phyloP scores from a whole-genome alignment of 805 yeast species.

The Spathaspora sp. region DNA sequence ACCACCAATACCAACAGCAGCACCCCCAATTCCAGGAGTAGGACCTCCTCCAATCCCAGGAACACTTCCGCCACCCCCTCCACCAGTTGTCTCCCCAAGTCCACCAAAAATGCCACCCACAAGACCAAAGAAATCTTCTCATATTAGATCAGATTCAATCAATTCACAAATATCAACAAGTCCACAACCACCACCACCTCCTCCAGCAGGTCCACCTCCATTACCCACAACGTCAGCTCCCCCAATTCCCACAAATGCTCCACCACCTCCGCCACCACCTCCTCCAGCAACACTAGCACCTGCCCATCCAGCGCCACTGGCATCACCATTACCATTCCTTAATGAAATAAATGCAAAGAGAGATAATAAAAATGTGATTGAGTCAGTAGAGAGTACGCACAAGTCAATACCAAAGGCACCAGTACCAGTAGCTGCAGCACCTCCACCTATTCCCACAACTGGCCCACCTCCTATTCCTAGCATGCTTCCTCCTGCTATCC shows the following conservation, averaged over 20 bases:
- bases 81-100: background rate
- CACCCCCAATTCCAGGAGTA: slow-evolving; percentile 11
- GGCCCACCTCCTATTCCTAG: slow-evolving; percentile 12
- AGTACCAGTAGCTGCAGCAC: slow-evolving; percentile 10
- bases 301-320: slow-evolving; percentile 6
- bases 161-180: slow-evolving; percentile 14
- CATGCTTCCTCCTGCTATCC: slow-evolving; percentile 4
- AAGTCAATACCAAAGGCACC: slow-evolving; percentile 16
- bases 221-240: slow-evolving; percentile 13
- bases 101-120: slow-evolving; percentile 36
- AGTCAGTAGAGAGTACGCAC: slow-evolving; percentile 14
- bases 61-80: slow-evolving; percentile 2
- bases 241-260: slow-evolving; percentile 5
- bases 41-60: slow-evolving; percentile 11
- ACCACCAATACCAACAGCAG: slow-evolving; percentile 17
- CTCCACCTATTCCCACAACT: slow-evolving; percentile 12
- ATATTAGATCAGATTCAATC: slow-evolving; percentile 22
- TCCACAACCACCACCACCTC: slow-evolving; percentile 2
- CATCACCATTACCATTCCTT: slow-evolving; percentile 51
- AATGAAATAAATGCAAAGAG: slow-evolving; percentile 57
- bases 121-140: slow-evolving; percentile 37
- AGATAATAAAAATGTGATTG: slow-evolving; percentile 49
- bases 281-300: slow-evolving; percentile 12
- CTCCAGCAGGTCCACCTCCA: slow-evolving; percentile 13
- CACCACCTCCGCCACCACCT: slow-evolving; percentile 7